Percentiles rank a stretch among this genome's conserved stretches.
phyloP scores from a whole-genome alignment of 2,329 filamentous ascomycete species.

The Colletotrichum spaethianum region DNA sequence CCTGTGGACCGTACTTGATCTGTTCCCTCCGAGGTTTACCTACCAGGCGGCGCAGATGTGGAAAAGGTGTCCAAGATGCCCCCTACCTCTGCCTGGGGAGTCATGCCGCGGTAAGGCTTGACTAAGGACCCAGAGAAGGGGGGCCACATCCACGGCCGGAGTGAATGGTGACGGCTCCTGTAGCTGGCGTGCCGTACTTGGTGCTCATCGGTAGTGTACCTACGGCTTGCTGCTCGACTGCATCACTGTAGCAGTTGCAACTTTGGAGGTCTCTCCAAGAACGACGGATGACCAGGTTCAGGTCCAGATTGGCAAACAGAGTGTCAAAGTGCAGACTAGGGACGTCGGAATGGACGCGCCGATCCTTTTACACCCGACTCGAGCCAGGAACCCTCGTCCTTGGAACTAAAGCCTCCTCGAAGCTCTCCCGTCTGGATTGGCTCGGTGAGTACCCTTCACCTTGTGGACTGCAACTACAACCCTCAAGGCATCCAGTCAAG shows the following conservation, averaged over 20 bases:
- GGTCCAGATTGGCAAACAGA: not conserved
- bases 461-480: conserved; percentile 16
- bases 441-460: conserved; percentile 32
- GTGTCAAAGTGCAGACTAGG: conserved; percentile 7
- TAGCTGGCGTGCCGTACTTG: not conserved
- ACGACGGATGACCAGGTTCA: not conserved
- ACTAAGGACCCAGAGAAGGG: conserved; percentile 18
- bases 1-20: conserved; percentile 31
- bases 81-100: conserved; percentile 35
- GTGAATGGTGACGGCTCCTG: not conserved
- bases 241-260: not conserved
- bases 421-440: conserved; percentile 17
- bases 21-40: conserved; percentile 22
- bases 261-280: conserved; percentile 4
- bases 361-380: conserved; percentile 33
- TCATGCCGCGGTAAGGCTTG: conserved; percentile 13
- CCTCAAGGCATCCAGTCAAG: not conserved
- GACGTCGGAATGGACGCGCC: conserved; percentile 35
- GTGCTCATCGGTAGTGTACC: no score
- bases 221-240: not conserved
- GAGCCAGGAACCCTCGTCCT: conserved; percentile 39
- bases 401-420: conserved; percentile 15
- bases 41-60: conserved; percentile 24
- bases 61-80: conserved; percentile 38
- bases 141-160: not conserved